Base-by-base conservation (phyloP, 1,284 basidiomycete species). In the Ceratobasidium sp. region DNA sequence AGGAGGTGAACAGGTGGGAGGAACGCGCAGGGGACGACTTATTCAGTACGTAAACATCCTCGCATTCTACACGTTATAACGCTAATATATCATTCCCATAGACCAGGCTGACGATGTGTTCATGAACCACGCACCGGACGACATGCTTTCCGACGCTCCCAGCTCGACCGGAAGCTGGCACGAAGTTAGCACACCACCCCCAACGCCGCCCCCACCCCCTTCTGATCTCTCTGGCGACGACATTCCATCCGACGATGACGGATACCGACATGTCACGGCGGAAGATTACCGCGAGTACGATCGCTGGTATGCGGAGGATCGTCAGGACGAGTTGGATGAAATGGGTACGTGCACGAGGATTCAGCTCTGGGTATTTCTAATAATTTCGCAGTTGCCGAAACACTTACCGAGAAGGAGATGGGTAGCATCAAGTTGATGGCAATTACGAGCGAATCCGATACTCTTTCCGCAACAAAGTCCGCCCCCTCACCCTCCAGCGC, bases 281-380 rank as follows among this genome's bases (percentile, higher is more conserved):
- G 29, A 74, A 1, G 71, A 74, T 7, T 74, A 65, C 19, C 61
- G 61, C 9, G 71, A 74, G n/a, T 74, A 74, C 32, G 71, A 74
- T 5, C 61, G 51, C 15, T 74, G 71, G 71, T 74, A 64, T 34
- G 32, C 44, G 0, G 71, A 74, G 19, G 71, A 74, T n/a, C 40
- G n/a, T 9, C n/a, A 62, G 22, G 29, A 1, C 2, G 71, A 64
- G 44, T 32, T 51, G 17, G 17, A 29, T 13, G 71, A 74, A n/a
- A 32, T 74, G 13, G 3, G 61, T 74, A 11, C 7, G 40, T 43
- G 25, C 25, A 29, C 25, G 25, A 29, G 25, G 37, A 29, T 29
- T 29, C 25, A 29, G 25, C 25, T 29, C 25, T 29, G 25, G 25
- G 25, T 29, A 29, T 29, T 29, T 29, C 25, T 29, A 29, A 29